These are phyloP conservation scores for Mortierella sp. DNA, from an alignment of 371 early-diverging fungal species.

Conservation along the genomic window DNA sequence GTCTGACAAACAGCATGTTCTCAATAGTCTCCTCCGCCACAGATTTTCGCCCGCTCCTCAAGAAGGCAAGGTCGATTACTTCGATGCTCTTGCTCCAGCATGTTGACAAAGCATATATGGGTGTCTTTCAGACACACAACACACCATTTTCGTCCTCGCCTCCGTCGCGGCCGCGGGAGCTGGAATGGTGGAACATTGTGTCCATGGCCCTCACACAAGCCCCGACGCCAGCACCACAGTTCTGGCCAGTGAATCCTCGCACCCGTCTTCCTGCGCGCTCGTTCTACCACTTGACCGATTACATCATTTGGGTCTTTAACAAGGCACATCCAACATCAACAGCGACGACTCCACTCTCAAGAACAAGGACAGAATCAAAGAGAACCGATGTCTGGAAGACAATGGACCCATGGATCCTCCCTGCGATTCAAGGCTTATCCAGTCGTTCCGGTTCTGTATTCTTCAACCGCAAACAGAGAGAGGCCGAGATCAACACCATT, in stretches of 20 bases:
- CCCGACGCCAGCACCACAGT: slow-evolving; percentile 13
- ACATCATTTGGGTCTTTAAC: slow-evolving; percentile 41
- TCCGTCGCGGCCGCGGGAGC: background rate
- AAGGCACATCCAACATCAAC: slow-evolving; percentile 17
- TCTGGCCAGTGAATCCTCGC: slow-evolving; percentile 47
- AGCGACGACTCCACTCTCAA: too few relatives aligned
- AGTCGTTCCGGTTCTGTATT: slow-evolving; percentile 33
- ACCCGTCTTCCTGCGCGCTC: slow-evolving; percentile 24
- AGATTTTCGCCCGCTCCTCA: background rate
- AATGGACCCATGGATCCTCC: slow-evolving; percentile 34
- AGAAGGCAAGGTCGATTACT: background rate
- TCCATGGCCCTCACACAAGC: slow-evolving; percentile 8
- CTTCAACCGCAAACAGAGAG: slow-evolving; percentile 29
- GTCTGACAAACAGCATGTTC: background rate
- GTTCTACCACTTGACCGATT: slow-evolving; percentile 26
- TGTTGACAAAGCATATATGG: background rate
- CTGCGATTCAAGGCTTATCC: slow-evolving; percentile 21
- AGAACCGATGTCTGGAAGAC: slow-evolving; percentile 18
- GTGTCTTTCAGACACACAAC: background rate
- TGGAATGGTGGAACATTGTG: slow-evolving; percentile 29
- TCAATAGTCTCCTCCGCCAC: background rate
- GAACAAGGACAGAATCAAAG: background rate
- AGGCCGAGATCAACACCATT: slow-evolving; percentile 28
- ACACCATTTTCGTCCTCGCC: background rate
- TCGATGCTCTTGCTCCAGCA: background rate